Evolutionary conservation across 2,329 filamentous ascomycete species (phyloP).

Genomic region (Biscogniauxia sp.): DNA sequence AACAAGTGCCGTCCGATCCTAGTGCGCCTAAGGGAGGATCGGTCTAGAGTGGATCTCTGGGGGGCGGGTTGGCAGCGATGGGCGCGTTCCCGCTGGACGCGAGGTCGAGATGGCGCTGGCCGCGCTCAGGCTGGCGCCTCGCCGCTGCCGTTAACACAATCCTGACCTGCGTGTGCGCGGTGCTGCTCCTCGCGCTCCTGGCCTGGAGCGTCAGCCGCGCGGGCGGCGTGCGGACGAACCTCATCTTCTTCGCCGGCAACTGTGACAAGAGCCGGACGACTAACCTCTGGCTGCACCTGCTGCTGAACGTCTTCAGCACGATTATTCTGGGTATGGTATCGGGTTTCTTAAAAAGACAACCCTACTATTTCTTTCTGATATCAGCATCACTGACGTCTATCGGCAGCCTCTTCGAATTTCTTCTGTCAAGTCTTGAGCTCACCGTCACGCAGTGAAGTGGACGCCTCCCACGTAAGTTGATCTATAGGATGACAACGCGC

Average conservation of each 20-base stretch:
- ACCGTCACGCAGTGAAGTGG: constrained; percentile 18
- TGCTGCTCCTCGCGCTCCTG: not conserved
- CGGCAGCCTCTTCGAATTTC: constrained; percentile 11
- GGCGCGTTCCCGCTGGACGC: not conserved
- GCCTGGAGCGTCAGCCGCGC: not conserved
- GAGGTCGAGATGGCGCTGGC: not conserved
- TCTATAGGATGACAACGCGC: not conserved
- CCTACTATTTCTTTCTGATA: not conserved
- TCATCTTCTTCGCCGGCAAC: not conserved
- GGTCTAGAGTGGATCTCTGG: no score
- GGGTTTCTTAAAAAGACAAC: no score
- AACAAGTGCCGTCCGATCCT: not conserved
- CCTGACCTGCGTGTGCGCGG: not conserved
- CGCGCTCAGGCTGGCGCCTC: not conserved
- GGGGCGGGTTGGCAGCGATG: not conserved
- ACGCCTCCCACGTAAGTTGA: constrained; percentile 38
- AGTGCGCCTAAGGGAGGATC: no score
- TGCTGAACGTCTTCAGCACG: not conserved
- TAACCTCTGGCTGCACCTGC: not conserved
- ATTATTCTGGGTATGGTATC: not conserved
- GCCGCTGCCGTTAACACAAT: not conserved
- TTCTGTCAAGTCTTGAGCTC: constrained; percentile 11
- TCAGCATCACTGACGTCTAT: not conserved
- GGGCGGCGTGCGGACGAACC: not conserved
- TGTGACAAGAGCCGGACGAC: not conserved